These are phyloP conservation scores for Leucocoprinus leucothites DNA, from an alignment of 768 basidiomycete species.

Conservation along the genomic window DNA sequence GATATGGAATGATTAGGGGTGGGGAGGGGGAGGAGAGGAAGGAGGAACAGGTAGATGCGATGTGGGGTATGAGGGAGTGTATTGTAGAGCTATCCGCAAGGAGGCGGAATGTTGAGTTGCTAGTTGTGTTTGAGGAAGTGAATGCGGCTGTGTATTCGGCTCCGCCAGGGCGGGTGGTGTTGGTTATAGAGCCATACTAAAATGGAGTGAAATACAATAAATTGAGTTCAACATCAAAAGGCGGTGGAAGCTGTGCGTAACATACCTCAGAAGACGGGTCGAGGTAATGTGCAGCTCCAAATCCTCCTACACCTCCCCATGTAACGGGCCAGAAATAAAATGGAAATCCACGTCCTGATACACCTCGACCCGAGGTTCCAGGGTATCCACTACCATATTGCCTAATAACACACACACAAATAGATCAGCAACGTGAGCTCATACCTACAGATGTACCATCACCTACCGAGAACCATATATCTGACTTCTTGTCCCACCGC, in stretches of 20 bases:
- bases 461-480: not conserved
- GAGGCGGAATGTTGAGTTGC: constrained; percentile 36
- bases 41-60: constrained; percentile 24
- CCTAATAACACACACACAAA: constrained; percentile 30
- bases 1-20: constrained; percentile 25
- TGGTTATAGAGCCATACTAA: constrained; percentile 40
- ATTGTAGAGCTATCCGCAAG: constrained; percentile 44
- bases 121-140: constrained; percentile 24
- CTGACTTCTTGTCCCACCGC: not conserved
- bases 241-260: not conserved
- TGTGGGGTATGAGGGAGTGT: constrained; percentile 32
- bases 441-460: not conserved
- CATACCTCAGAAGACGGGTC: constrained; percentile 34
- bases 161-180: constrained; percentile 45
- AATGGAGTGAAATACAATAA: not conserved
- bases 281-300: constrained; percentile 21
- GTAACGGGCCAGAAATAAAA: constrained; percentile 63
- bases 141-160: constrained; percentile 37
- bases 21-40: constrained; percentile 26
- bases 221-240: not conserved
- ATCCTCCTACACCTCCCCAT: constrained; percentile 18
- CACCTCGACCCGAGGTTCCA: constrained; percentile 39
- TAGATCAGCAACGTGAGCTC: not conserved
- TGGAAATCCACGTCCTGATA: constrained; percentile 52
- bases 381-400: constrained; percentile 61